Conservation (phyloP, 2,329 filamentous ascomycete genomes). For the Coleophoma crateriformis region DNA sequence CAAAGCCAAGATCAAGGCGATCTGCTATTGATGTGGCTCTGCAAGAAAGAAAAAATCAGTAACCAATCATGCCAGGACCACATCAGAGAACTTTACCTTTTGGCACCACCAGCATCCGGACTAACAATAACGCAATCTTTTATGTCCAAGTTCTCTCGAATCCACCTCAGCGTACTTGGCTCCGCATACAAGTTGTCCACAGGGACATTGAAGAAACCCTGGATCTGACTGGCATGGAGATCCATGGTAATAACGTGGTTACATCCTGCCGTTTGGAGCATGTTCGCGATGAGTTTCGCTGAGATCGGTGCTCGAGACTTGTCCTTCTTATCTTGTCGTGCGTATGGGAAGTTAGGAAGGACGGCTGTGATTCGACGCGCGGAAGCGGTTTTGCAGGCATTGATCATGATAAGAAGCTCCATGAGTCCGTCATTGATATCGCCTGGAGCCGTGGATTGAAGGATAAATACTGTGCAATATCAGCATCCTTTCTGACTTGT, state of each 20-base stretch:
- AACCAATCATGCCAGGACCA: neutral
- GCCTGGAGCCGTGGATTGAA: conserved; percentile 90
- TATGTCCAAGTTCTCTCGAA: conserved; percentile 76
- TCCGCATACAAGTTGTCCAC: conserved; percentile 84
- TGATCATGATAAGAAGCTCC: conserved; percentile 98
- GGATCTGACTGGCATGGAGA: conserved; percentile 87
- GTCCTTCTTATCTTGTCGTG: conserved; percentile 96
- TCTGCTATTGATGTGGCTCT: conserved; percentile 90
- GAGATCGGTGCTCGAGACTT: conserved; percentile 94
- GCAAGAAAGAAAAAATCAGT: conserved; percentile 3
- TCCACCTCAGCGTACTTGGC: conserved; percentile 87
- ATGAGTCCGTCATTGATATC: conserved; percentile 98
- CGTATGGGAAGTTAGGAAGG: conserved; percentile 94
- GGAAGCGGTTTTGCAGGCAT: conserved; percentile 81
- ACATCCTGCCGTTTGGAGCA: conserved; percentile 92
- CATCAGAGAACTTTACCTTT: conserved; percentile 50
- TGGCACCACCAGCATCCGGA: conserved; percentile 90
- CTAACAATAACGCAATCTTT: conserved; percentile 90
- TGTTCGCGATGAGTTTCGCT: conserved; percentile 93
- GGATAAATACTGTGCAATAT: conserved; percentile 69
- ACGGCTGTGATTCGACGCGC: conserved; percentile 92
- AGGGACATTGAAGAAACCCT: conserved; percentile 87
- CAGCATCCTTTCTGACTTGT: conserved; percentile 6
- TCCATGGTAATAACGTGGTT: conserved; percentile 96
- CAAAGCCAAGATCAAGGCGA: conserved; percentile 83